phyloP scores from a whole-genome alignment of 2,329 filamentous ascomycete species.

The Aspergillus uvarum region DNA sequence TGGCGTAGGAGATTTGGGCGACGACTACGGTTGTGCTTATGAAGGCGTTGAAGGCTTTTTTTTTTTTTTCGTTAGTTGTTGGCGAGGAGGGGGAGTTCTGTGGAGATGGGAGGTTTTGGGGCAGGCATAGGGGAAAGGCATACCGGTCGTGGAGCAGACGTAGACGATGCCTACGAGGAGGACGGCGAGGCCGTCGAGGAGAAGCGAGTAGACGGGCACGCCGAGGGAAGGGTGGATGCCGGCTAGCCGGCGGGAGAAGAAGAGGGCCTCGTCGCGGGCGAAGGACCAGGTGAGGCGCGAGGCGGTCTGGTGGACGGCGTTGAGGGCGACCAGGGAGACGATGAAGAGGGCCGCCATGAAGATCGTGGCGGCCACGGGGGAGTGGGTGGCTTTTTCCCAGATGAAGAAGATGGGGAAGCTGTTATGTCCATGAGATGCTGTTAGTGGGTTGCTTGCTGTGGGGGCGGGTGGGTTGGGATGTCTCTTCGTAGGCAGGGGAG shows the following conservation, averaged over 20 bases:
- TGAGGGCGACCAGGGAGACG: constrained; percentile 22
- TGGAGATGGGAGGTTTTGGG: no score
- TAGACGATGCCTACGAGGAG: constrained; percentile 24
- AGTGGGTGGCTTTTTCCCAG: constrained; percentile 25
- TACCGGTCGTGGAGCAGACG: constrained; percentile 23
- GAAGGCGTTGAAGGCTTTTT: constrained; percentile 25
- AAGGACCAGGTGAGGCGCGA: constrained; percentile 36
- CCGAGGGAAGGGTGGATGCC: constrained; percentile 14
- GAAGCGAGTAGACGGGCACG: constrained; percentile 18
- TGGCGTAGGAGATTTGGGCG: constrained; percentile 25
- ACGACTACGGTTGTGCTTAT: constrained; percentile 24
- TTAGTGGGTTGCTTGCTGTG: not conserved
- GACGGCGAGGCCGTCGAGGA: constrained; percentile 18
- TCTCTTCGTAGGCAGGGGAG: no score
- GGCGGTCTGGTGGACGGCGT: constrained; percentile 28
- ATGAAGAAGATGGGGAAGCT: constrained; percentile 26
- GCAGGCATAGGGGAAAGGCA: no score
- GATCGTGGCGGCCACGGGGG: constrained; percentile 20
- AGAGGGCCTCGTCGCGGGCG: constrained; percentile 33
- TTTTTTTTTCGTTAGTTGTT: not conserved
- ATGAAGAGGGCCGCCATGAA: constrained; percentile 22
- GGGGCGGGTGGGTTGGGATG: no score
- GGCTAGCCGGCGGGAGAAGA: constrained; percentile 23
- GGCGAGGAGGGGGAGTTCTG: no score
- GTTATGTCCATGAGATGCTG: not conserved